Conservation (phyloP, 768 basidiomycete species). For the Strobilomyces dryophilus region DNA sequence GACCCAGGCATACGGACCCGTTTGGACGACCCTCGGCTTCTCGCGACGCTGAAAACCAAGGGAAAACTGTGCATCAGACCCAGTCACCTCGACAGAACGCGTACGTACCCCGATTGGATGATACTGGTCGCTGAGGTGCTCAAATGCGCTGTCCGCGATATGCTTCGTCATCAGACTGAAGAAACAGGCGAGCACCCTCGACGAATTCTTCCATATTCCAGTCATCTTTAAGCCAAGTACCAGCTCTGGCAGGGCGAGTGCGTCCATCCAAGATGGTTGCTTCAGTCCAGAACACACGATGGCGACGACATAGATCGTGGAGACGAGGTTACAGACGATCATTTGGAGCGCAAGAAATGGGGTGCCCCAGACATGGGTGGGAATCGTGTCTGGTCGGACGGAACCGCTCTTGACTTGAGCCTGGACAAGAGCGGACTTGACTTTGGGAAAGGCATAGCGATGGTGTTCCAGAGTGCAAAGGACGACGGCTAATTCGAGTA, state of each 20-base stretch:
- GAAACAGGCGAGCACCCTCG: background rate
- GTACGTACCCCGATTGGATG: background rate
- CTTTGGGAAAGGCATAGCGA: background rate
- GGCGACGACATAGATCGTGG: background rate
- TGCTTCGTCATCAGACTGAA: background rate
- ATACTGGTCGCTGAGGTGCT: conserved; percentile 7
- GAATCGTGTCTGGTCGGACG: conserved; percentile 1
- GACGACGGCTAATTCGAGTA: conserved; percentile 3
- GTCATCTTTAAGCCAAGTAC: background rate
- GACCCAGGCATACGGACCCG: conserved; percentile 11
- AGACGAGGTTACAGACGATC: background rate
- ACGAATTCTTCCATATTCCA: background rate
- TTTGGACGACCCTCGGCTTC: conserved; percentile 9
- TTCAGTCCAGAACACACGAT: background rate
- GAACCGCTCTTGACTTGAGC: conserved; percentile 6
- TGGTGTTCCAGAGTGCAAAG: background rate
- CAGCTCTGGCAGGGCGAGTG: background rate
- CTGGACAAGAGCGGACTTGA: background rate
- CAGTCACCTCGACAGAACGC: background rate
- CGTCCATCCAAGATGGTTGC: conserved; percentile 6
- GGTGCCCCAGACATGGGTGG: background rate
- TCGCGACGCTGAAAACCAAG: background rate
- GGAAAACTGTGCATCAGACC: background rate
- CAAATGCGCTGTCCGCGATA: background rate
- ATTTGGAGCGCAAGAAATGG: background rate